Percentiles rank a stretch among this genome's conserved stretches.
Conservation (phyloP, 805 yeast species). For the Lachancea nothofagi region DNA sequence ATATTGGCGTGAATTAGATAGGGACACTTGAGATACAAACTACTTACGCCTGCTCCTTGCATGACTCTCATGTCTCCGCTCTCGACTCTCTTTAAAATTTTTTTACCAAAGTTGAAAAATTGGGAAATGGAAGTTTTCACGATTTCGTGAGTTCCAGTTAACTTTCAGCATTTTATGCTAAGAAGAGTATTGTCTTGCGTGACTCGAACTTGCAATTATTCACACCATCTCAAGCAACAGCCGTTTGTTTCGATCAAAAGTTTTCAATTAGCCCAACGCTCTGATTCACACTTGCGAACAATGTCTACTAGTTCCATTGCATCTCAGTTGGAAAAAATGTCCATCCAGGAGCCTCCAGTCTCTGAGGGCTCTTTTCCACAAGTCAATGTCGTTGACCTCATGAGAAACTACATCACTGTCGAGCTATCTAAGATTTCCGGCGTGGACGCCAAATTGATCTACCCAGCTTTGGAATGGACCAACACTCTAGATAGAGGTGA, state of each 20-base stretch:
- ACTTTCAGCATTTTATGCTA: constrained; percentile 7
- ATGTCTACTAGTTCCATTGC: constrained; percentile 17
- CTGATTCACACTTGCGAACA: not conserved
- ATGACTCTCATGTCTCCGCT: no score
- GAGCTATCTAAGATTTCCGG: constrained; percentile 70
- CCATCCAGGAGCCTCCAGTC: constrained; percentile 39
- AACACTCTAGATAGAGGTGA: constrained; percentile 87
- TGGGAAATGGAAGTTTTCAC: not conserved
- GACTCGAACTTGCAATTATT: not conserved
- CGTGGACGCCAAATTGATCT: constrained; percentile 64
- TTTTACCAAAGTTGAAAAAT: not conserved
- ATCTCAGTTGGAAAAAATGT: constrained; percentile 31
- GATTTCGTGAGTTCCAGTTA: not conserved
- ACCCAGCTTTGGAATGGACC: constrained; percentile 85
- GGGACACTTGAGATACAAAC: no score
- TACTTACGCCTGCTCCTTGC: no score
- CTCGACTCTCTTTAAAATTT: no score
- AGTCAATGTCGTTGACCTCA: constrained; percentile 74
- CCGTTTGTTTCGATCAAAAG: not conserved
- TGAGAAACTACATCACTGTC: constrained; percentile 82
- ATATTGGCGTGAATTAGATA: no score
- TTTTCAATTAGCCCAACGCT: not conserved
- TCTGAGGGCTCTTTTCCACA: constrained; percentile 65
- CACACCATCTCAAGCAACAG: not conserved
- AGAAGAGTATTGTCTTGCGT: constrained; percentile 7